Base-by-base conservation (phyloP, 768 basidiomycete species). In the Rhodotorula toruloides region DNA sequence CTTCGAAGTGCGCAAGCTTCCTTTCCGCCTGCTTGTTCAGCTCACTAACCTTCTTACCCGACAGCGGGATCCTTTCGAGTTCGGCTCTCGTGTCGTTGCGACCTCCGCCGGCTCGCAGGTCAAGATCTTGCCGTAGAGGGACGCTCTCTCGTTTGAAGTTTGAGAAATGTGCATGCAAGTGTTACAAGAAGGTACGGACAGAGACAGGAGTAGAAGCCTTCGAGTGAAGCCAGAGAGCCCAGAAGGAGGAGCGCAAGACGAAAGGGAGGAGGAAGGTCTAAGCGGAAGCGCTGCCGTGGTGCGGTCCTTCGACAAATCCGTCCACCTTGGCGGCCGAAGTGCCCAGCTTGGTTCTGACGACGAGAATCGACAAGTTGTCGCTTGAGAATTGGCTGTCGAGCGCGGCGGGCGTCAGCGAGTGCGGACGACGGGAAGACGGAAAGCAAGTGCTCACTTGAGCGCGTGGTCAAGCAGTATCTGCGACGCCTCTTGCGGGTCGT, bases 401-500 rank as follows among this genome's bases (percentile, higher is more conserved):
- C 16, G 12, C 25, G 6, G 44, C 10, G 36, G 37, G 25, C 3
- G 36, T 17, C 44, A 44, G 37, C 14, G 21, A 14, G 16, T 46
- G 44, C 44, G 44, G 22, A 46, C 21, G 9, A 29, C 40, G 49
- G 9, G 27, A 27, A 34, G 49, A 19, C 37, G 5, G 34, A 1
- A 5, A 9, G 12, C 11, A 54, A 31, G 40, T 31, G 8, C 44
- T 25, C 27, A 36, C 44, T 46, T 46, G 12, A 96, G 82, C 25
- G 96, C 96, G 73, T 93, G 86, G 65, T 89, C 85, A 63, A 98
- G 81, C 63, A 89, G 81, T 62, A 79, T 82, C 53, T 84, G 79
- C 72, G 86, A 88, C 10, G 94, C 94, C 69, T 83, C 82, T 76
- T 96, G 91, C 16, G 96, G 85, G 76, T 96, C 88, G 32, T 80